Evolutionary conservation across 176 grass and related monocot species (phyloP), one percentile per base, ranked within the genome.

Genomic region (Avena sativa): DNA sequence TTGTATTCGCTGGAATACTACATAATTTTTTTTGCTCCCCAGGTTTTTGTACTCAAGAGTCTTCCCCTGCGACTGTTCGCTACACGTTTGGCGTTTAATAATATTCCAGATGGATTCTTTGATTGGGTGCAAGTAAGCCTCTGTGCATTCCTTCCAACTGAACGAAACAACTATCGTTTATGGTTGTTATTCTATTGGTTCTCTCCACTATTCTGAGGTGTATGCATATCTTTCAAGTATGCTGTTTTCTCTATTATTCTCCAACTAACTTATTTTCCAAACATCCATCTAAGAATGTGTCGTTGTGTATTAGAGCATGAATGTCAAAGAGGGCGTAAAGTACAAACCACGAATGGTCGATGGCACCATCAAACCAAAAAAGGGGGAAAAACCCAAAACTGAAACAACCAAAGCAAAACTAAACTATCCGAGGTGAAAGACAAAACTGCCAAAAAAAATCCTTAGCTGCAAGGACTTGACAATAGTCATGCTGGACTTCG

Each of bases 41-140:
- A 98, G 97, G 92, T 90, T 59, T 94, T 52, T 65, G 15, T 96
- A 75, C 81, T 98, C 76, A 98, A 98, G 84, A 96, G 88, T 70
- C 79, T 96, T 77, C 92, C 92, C 9, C 52, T 98, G 53, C 90
- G 97, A 50, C 21, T 91, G 11, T 89, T 91, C 13, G 96, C 83
- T 74, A 96, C 84, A 79, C 62, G 56, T 2, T 91, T 98, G 89
- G 87, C 90, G 9, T 93, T 96, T 61, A 84, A 93, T 5, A 85
- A 70, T 53, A 63, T 85, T 83, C 85, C 93, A 71, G 86, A 76
- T 21, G 90, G 78, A 79, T 88, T 91, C 7, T 88, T 91, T 74
- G 92, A 94, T 81, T 98, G 89, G 87, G 79, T 82, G 63, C 93
- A 91, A 78, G 97, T 98, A 94, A 94, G 97, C 23, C 28, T 76